Conservation (phyloP, 768 basidiomycete species). For the Symmetrospora coprosmae region DNA sequence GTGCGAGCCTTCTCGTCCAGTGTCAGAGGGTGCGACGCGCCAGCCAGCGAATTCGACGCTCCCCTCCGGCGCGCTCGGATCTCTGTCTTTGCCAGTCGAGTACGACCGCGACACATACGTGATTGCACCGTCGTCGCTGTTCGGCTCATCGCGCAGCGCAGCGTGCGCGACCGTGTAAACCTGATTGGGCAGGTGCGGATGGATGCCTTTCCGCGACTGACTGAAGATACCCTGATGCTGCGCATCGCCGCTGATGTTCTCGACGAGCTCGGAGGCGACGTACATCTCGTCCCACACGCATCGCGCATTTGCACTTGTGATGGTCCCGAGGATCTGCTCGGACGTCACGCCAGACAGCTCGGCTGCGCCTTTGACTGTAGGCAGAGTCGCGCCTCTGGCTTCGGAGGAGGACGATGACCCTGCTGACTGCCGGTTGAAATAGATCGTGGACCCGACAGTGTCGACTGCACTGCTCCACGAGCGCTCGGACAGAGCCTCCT, state of each 20-base stretch:
- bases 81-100: not conserved
- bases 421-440: not conserved
- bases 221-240: slow-evolving; percentile 20
- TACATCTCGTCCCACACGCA: slow-evolving; percentile 25
- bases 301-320: slow-evolving; percentile 22
- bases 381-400: not conserved
- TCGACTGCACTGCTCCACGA: slow-evolving; percentile 9
- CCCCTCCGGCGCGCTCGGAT: not conserved
- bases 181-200: slow-evolving; percentile 19
- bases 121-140: slow-evolving; percentile 19
- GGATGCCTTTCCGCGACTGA: slow-evolving; percentile 26
- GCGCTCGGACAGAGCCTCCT: not conserved
- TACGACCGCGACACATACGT: slow-evolving; percentile 19
- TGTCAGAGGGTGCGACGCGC: not conserved
- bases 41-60: not conserved
- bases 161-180: slow-evolving; percentile 15
- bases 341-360: slow-evolving; percentile 21
- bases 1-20: too few species aligned
- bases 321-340: slow-evolving; percentile 26
- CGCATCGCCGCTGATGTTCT: slow-evolving; percentile 24
- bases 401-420: too few species aligned
- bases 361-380: slow-evolving; percentile 25
- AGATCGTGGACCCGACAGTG: not conserved
- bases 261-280: not conserved
- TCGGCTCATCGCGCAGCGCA: slow-evolving; percentile 21